Percentiles rank a stretch among this genome's conserved stretches.
Evolutionary conservation across 129 eudicot species (phyloP).

Genomic region (carrot (Daucus carota)): DNA sequence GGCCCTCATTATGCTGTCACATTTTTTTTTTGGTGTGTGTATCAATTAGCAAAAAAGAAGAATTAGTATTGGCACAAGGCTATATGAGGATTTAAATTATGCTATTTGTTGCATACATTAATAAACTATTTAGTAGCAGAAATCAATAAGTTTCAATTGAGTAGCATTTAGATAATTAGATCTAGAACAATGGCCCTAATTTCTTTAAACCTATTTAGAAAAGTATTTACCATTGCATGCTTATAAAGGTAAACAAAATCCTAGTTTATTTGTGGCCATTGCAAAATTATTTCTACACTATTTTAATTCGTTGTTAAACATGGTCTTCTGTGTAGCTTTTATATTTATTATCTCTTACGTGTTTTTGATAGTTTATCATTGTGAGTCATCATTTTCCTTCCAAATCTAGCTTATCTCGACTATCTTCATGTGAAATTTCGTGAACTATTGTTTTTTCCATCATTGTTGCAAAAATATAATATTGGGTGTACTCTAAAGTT

Average conservation of each 20-base stretch:
- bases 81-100: not conserved
- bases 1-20: too few species aligned
- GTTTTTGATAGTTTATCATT: not conserved
- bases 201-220: not conserved
- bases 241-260: not conserved
- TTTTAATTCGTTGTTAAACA: not conserved
- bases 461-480: not conserved
- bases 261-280: not conserved
- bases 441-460: not conserved
- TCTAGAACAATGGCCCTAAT: not conserved
- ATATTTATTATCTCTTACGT: not conserved
- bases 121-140: too few species aligned
- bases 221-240: not conserved
- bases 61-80: not conserved
- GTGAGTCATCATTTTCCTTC: not conserved
- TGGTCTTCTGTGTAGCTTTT: not conserved
- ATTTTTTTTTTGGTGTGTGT: too few species aligned
- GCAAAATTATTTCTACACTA: not conserved
- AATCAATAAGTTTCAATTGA: too few species aligned
- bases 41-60: too few species aligned
- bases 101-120: too few species aligned
- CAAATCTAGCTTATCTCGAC: not conserved
- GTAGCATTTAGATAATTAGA: not conserved
- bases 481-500: not conserved
- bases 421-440: not conserved